Percentiles rank a stretch among this genome's conserved stretches.
These are phyloP conservation scores for Backusella tuberculispora DNA, from an alignment of 192 early-diverging fungal species.

Conservation along the genomic window DNA sequence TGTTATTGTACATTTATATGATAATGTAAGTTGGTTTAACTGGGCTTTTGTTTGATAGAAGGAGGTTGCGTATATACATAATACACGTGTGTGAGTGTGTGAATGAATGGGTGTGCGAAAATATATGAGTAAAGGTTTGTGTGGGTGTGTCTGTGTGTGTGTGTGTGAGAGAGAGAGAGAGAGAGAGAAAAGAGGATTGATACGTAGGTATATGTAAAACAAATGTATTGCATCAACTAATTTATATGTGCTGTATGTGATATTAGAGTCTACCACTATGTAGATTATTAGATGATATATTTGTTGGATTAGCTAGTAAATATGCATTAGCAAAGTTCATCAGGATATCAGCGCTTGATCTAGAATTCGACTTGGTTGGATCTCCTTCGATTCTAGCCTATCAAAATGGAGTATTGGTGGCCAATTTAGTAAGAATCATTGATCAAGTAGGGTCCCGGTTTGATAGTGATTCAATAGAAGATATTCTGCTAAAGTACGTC, in stretches of 20 bases:
- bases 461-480: conserved; percentile 49
- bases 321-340: conserved; percentile 58
- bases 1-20: conserved; percentile 58
- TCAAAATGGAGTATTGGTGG: conserved; percentile 52
- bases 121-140: background rate
- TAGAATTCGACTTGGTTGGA: conserved; percentile 61
- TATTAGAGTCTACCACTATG: conserved; percentile 41
- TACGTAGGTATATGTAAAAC: background rate
- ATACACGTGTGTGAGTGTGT: background rate
- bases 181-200: background rate
- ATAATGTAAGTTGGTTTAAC: conserved; percentile 43
- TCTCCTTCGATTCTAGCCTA: conserved; percentile 61
- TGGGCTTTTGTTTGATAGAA: background rate
- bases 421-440: conserved; percentile 58
- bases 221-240: background rate
- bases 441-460: conserved; percentile 48
- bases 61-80: conserved; percentile 7
- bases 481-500: conserved; percentile 53
- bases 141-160: background rate
- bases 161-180: background rate
- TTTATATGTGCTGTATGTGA: background rate
- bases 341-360: conserved; percentile 49
- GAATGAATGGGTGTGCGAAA: background rate
- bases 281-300: conserved; percentile 45
- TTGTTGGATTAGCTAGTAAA: conserved; percentile 50